Conservation (phyloP, 768 basidiomycete genomes). For the Rhodotorula toruloides region DNA sequence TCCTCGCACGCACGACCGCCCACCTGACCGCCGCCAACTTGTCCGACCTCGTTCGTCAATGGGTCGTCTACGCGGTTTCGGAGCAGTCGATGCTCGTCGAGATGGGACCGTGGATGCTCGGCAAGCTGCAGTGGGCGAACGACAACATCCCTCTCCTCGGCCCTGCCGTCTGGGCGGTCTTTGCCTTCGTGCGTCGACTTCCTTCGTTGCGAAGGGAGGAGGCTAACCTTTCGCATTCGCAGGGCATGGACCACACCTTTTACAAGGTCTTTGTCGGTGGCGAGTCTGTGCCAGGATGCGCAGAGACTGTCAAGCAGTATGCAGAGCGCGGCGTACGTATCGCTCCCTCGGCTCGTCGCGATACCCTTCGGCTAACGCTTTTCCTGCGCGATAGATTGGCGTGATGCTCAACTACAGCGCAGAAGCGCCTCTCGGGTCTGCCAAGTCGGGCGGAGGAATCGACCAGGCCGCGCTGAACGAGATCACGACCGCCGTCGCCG, state of each 20-base stretch:
- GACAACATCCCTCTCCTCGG: slow-evolving; percentile 37
- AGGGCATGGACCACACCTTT: slow-evolving; percentile 41
- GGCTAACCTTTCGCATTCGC: background rate
- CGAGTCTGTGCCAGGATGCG: slow-evolving; percentile 31
- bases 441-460: slow-evolving; percentile 13
- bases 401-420: slow-evolving; percentile 42
- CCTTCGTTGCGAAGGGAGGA: background rate
- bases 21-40: slow-evolving; percentile 17
- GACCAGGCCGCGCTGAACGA: slow-evolving; percentile 26
- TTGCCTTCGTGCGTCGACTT: slow-evolving; percentile 17
- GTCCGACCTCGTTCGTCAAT: slow-evolving; percentile 30
- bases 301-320: slow-evolving; percentile 8
- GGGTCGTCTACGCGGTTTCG: slow-evolving; percentile 34
- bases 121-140: slow-evolving; percentile 29
- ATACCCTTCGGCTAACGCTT: background rate
- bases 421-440: slow-evolving; percentile 30
- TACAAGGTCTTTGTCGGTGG: slow-evolving; percentile 39
- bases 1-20: slow-evolving; percentile 18
- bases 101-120: slow-evolving; percentile 31
- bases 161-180: slow-evolving; percentile 24
- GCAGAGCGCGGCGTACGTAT: slow-evolving; percentile 19
- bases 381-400: slow-evolving; percentile 15
- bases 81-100: slow-evolving; percentile 26
- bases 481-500: slow-evolving; percentile 23
- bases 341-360: background rate